Percentiles rank a stretch among this genome's conserved stretches.
phyloP scores from a whole-genome alignment of 306 rosid species.

The Cyclanthera cordifolia region DNA sequence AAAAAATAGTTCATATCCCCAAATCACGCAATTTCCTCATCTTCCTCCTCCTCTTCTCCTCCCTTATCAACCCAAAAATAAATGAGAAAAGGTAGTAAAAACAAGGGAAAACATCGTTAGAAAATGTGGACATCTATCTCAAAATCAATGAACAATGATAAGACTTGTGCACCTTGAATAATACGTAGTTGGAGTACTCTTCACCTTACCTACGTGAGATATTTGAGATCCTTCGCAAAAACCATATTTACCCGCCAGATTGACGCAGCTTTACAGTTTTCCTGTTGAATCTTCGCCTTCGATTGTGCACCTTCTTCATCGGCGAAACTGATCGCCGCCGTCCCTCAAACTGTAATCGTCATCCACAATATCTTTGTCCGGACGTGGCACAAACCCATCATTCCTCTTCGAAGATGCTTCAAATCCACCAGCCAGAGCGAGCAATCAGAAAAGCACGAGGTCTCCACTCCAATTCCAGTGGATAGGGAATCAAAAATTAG shows the following conservation, averaged over 20 bases:
- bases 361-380: constrained; percentile 7
- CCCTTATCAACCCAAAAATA: no score
- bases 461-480: background rate
- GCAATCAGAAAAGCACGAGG: background rate
- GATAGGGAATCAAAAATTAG: constrained; percentile 3
- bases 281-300: constrained; percentile 5
- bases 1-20: no score
- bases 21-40: no score
- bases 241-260: constrained; percentile 19
- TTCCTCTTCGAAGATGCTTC: constrained; percentile 2
- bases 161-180: no score
- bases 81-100: no score
- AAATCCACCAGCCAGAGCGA: background rate
- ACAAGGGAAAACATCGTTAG: background rate
- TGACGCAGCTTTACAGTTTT: background rate
- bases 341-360: background rate
- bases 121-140: no score
- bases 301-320: background rate
- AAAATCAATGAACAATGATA: no score
- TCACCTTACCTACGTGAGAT: no score
- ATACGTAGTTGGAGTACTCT: no score
- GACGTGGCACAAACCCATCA: background rate
- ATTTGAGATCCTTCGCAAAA: no score
- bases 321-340: constrained; percentile 12
- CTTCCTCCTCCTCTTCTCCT: no score